Percentiles rank a stretch among this genome's conserved stretches.
phyloP scores from a whole-genome alignment of 1,139 yeast genomes.

The Nakaseomyces bracarensis region DNA sequence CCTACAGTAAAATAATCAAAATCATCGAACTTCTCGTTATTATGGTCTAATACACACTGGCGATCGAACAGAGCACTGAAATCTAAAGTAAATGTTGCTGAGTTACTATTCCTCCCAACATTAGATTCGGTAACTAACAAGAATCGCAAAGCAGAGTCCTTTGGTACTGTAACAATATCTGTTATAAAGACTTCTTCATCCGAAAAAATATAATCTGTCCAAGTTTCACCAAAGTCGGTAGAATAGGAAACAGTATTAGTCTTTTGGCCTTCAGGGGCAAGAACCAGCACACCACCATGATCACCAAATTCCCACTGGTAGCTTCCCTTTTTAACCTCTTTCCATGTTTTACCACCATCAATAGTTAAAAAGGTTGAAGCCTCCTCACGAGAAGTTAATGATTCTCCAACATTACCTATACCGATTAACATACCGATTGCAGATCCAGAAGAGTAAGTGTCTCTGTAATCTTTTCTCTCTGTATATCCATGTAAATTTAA shows the following conservation, averaged over 20 bases:
- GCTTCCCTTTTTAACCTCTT: constrained; percentile 61
- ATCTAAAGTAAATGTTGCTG: constrained; percentile 52
- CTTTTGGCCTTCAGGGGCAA: constrained; percentile 50
- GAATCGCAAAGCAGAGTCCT: constrained; percentile 78
- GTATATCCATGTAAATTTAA: constrained; percentile 87
- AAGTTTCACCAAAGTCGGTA: constrained; percentile 68
- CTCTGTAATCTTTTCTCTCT: constrained; percentile 74
- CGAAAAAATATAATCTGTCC: constrained; percentile 61
- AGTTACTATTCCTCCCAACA: constrained; percentile 36
- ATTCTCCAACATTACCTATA: constrained; percentile 80
- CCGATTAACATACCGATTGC: constrained; percentile 85
- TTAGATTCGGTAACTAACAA: constrained; percentile 39
- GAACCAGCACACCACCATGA: constrained; percentile 75
- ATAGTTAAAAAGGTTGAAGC: constrained; percentile 66
- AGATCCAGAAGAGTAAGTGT: constrained; percentile 78
- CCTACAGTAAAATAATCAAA: constrained; percentile 77
- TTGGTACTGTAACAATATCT: constrained; percentile 85
- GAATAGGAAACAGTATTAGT: constrained; percentile 61
- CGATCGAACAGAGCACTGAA: constrained; percentile 57
- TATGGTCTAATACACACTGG: constrained; percentile 63
- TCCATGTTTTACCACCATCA: constrained; percentile 92
- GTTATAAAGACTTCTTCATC: constrained; percentile 47
- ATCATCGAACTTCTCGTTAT: constrained; percentile 55
- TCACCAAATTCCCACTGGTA: constrained; percentile 96
- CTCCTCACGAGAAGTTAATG: constrained; percentile 42